Percentiles rank a stretch among this genome's conserved stretches.
Conservation (phyloP, 1,284 basidiomycete species). For the Apiotrichum mycotoxinovorans region DNA sequence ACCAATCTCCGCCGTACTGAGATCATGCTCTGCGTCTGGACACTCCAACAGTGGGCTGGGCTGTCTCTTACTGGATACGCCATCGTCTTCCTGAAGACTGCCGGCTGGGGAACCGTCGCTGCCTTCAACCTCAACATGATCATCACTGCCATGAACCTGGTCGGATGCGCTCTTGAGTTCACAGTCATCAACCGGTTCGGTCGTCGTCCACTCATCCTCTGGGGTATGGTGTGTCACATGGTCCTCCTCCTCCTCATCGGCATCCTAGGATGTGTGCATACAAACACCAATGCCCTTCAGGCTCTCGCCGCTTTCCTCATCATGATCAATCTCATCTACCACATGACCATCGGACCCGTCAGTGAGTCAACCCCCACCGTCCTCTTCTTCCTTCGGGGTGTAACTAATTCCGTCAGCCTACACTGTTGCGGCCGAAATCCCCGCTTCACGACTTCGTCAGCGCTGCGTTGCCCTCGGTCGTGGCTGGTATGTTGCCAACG, state of each 20-base stretch:
- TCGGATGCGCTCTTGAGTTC: slow-evolving; percentile 32
- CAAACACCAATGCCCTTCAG: slow-evolving; percentile 18
- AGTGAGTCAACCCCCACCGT: too few species aligned
- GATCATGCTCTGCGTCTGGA: slow-evolving; percentile 35
- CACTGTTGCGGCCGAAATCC: slow-evolving; percentile 16
- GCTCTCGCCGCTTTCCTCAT: slow-evolving; percentile 39
- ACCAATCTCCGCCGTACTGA: slow-evolving; percentile 52
- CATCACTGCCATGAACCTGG: slow-evolving; percentile 35
- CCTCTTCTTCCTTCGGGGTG: too few species aligned
- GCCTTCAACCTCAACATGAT: slow-evolving; percentile 43
- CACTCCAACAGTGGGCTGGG: slow-evolving; percentile 29
- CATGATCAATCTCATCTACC: slow-evolving; percentile 26
- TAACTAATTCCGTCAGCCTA: too few species aligned
- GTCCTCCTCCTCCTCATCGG: slow-evolving; percentile 20
- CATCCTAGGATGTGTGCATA: slow-evolving; percentile 34
- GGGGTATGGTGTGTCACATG: slow-evolving; percentile 14
- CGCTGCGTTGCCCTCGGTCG: slow-evolving; percentile 53
- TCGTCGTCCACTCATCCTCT: slow-evolving; percentile 27
- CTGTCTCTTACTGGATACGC: slow-evolving; percentile 12
- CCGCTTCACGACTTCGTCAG: slow-evolving; percentile 29
- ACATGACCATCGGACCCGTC: slow-evolving; percentile 29
- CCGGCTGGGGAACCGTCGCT: slow-evolving; percentile 33
- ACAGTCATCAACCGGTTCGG: slow-evolving; percentile 29
- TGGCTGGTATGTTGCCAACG: slow-evolving; percentile 46
- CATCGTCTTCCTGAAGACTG: slow-evolving; percentile 23